phyloP scores from a whole-genome alignment of 202 grass and related monocot species.

The Cymbopogon flexuosus region DNA sequence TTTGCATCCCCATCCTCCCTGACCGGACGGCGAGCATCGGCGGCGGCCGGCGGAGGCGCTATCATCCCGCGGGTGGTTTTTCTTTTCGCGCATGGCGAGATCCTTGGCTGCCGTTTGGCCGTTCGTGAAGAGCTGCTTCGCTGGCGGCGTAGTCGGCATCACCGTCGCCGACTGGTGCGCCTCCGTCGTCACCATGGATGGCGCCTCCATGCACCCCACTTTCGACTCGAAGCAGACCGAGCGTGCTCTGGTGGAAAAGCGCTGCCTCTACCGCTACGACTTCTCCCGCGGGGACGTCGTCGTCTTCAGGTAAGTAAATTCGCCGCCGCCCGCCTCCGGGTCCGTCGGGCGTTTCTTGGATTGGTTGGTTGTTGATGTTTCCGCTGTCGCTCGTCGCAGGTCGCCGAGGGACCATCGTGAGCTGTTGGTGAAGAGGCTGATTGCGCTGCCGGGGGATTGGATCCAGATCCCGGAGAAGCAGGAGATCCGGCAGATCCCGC shows the following conservation, averaged over 20 bases:
- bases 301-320: slow-evolving; percentile 41
- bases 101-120: not conserved
- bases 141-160: slow-evolving; percentile 28
- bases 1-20: not conserved
- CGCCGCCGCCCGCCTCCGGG: not conserved
- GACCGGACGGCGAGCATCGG: not conserved
- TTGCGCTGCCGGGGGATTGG: slow-evolving; percentile 73
- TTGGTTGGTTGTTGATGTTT: not conserved
- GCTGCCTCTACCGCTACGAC: slow-evolving; percentile 39
- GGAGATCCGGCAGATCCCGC: slow-evolving; percentile 53
- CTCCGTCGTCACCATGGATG: slow-evolving; percentile 26
- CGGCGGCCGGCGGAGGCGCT: not conserved
- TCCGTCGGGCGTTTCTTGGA: not conserved
- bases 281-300: slow-evolving; percentile 65
- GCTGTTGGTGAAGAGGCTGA: slow-evolving; percentile 49
- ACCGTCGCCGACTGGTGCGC: slow-evolving; percentile 52
- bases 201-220: slow-evolving; percentile 65
- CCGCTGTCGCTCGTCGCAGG: slow-evolving; percentile 11
- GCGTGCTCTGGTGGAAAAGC: slow-evolving; percentile 34
- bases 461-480: slow-evolving; percentile 53
- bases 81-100: slow-evolving; percentile 32
- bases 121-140: not conserved
- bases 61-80: not conserved
- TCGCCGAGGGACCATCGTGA: slow-evolving; percentile 42
- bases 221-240: slow-evolving; percentile 23